phyloP scores from a whole-genome alignment of 2,329 filamentous ascomycete genomes.

The Eurotiales sp. region DNA sequence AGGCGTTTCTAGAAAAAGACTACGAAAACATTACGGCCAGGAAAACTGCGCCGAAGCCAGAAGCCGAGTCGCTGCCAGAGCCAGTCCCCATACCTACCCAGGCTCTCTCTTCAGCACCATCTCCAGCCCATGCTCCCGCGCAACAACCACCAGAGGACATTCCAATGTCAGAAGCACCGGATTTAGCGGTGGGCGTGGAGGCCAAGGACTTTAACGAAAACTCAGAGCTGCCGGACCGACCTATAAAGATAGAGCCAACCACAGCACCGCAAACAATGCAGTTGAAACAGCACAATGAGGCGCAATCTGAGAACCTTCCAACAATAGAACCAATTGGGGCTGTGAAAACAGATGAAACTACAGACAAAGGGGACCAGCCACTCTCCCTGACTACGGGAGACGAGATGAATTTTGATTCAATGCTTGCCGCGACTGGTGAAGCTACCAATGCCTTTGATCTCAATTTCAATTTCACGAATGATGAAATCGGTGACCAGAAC shows the following conservation, averaged over 20 bases:
- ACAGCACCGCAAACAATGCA: neutral
- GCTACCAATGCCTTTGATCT: slow-evolving; percentile 35
- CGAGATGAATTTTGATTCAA: slow-evolving; percentile 40
- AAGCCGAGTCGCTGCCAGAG: neutral
- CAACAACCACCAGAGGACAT: slow-evolving; percentile 24
- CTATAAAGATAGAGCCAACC: slow-evolving; percentile 15
- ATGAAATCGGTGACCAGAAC: slow-evolving; percentile 35
- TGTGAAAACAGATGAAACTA: slow-evolving; percentile 21
- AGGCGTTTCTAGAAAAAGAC: slow-evolving; percentile 40
- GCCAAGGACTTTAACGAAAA: slow-evolving; percentile 19
- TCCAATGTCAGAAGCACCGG: slow-evolving; percentile 25
- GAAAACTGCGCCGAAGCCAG: slow-evolving; percentile 21
- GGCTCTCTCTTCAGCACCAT: neutral
- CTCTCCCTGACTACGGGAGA: slow-evolving; percentile 24
- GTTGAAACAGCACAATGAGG: slow-evolving; percentile 9
- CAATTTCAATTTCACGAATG: slow-evolving; percentile 39
- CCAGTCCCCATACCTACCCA: neutral
- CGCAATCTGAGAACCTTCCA: slow-evolving; percentile 11
- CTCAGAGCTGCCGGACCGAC: slow-evolving; percentile 13
- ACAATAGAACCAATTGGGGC: slow-evolving; percentile 20
- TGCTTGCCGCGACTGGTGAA: slow-evolving; percentile 32
- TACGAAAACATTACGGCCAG: slow-evolving; percentile 35
- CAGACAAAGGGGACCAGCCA: slow-evolving; percentile 21
- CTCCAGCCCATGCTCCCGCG: slow-evolving; percentile 6
- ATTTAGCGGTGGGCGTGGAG: slow-evolving; percentile 16